phyloP scores from a whole-genome alignment of 306 rosid species.

The Rosa multiflora region DNA sequence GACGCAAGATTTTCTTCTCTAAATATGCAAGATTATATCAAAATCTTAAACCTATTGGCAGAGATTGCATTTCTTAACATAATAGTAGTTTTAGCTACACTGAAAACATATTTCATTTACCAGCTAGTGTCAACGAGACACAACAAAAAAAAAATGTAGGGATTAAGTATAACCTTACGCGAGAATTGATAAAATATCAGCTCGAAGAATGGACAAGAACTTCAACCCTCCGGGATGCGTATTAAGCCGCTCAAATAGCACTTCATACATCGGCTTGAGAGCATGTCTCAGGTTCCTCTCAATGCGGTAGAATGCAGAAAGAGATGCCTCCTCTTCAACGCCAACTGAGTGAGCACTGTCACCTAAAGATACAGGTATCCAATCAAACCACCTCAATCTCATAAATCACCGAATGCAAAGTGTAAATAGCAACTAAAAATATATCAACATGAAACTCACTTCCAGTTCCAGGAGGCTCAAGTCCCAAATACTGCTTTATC shows the following conservation, averaged over 20 bases:
- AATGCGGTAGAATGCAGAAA: slow-evolving; percentile 69
- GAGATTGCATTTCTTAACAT: neutral
- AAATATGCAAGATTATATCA: slow-evolving; percentile 15
- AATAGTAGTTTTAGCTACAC: neutral
- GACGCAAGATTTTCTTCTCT: slow-evolving; percentile 80
- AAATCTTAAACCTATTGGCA: neutral
- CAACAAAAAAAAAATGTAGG: neutral
- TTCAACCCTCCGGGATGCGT: slow-evolving; percentile 90
- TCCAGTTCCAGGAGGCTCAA: slow-evolving; percentile 55
- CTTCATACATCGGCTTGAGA: slow-evolving; percentile 78
- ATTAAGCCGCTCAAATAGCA: slow-evolving; percentile 87
- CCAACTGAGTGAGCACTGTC: slow-evolving; percentile 48
- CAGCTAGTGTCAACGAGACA: neutral
- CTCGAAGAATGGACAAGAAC: slow-evolving; percentile 74
- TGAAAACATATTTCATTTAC: neutral
- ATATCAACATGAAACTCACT: slow-evolving; percentile 41
- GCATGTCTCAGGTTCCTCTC: slow-evolving; percentile 84
- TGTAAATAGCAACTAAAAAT: neutral
- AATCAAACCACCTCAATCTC: slow-evolving; percentile 23
- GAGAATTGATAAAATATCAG: slow-evolving; percentile 72
- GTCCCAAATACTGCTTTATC: slow-evolving; percentile 83
- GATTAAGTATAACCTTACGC: slow-evolving; percentile 57
- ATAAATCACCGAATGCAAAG: slow-evolving; percentile 4
- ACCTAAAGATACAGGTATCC: slow-evolving; percentile 28
- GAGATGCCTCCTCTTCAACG: slow-evolving; percentile 47